Conservation (phyloP, 148 eudicot genomes). For the Camellia lanceoleosa region DNA sequence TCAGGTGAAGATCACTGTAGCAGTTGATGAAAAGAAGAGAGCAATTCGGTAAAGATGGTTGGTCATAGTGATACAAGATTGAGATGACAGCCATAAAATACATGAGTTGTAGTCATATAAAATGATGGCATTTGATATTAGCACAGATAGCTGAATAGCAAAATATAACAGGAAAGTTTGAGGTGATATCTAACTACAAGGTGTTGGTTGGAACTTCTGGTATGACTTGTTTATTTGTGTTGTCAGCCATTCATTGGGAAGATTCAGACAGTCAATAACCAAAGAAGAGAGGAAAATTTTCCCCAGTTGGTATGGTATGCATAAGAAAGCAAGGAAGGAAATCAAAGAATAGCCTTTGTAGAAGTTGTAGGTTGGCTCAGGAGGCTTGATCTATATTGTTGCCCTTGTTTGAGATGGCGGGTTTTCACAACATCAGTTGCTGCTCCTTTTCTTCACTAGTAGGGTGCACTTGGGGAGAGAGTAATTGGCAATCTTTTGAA, state of each 20-base stretch:
- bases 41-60: too few species aligned
- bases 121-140: not conserved
- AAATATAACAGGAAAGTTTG: not conserved
- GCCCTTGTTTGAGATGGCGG: not conserved
- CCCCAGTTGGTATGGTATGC: not conserved
- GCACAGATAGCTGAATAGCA: not conserved
- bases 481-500: not conserved
- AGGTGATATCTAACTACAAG: not conserved
- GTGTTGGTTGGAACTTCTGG: not conserved
- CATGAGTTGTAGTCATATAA: not conserved
- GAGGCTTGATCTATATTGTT: not conserved
- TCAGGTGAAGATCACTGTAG: too few species aligned
- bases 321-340: not conserved
- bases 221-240: not conserved
- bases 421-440: not conserved
- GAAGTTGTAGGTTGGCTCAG: not conserved
- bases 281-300: not conserved
- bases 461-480: not conserved
- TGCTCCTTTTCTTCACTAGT: too few species aligned
- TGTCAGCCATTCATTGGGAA: not conserved
- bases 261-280: not conserved
- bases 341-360: not conserved
- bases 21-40: too few species aligned
- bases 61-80: too few species aligned
- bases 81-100: too few species aligned